Conservation (phyloP, 1,284 basidiomycete genomes). For the Cutaneotrichosporon cavernicola region DNA sequence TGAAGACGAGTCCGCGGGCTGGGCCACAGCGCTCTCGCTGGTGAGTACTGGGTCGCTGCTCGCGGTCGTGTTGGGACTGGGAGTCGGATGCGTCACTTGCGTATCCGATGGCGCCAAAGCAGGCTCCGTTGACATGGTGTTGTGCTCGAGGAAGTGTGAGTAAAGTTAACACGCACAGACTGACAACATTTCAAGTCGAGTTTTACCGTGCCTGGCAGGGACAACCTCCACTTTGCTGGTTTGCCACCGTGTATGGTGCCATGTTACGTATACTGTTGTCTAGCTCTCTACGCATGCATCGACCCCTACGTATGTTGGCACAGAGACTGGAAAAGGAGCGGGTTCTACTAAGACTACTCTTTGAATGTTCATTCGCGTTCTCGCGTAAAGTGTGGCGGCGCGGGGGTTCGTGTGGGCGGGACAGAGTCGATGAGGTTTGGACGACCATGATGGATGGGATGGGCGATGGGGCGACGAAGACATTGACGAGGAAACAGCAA, state of each 20-base stretch:
- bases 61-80: not conserved
- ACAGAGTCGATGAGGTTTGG: not conserved
- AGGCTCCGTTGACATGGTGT: not conserved
- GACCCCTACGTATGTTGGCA: not conserved
- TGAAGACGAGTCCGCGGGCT: not conserved
- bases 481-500: conserved; percentile 2
- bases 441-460: not conserved
- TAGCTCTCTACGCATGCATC: not conserved
- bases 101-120: not conserved
- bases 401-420: not conserved
- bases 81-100: not conserved
- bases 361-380: conserved; percentile 9
- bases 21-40: not conserved
- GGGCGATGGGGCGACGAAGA: not conserved
- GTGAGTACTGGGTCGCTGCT: not conserved
- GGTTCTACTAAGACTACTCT: conserved; percentile 2
- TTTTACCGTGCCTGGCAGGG: not conserved
- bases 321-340: not conserved
- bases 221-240: not conserved
- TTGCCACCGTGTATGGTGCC: not conserved
- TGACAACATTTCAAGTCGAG: not conserved
- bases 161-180: not conserved
- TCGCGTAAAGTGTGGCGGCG: conserved; percentile 1
- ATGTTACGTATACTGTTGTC: not conserved
- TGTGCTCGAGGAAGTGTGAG: not conserved